Percentiles rank a stretch among this genome's conserved stretches.
Conservation (phyloP, 2,329 filamentous ascomycete species). For the Colletotrichum sp. region DNA sequence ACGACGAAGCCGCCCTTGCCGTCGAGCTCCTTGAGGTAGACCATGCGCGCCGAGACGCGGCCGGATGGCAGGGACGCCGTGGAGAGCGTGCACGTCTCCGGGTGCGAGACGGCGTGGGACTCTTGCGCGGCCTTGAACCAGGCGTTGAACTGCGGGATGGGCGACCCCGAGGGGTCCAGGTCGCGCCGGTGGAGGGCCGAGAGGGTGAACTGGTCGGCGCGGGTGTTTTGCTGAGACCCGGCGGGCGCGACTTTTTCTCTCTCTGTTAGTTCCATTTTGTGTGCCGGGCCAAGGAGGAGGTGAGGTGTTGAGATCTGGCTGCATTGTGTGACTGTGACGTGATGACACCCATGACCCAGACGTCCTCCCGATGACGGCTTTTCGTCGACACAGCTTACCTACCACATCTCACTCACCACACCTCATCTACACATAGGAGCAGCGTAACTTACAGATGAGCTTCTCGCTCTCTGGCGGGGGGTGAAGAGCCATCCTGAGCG, state of each 20-base stretch:
- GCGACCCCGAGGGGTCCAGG: constrained; percentile 61
- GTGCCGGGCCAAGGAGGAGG: neutral
- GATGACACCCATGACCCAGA: neutral
- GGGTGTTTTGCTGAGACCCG: constrained; percentile 58
- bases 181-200: constrained; percentile 65
- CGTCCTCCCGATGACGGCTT: neutral
- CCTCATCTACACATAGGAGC: neutral
- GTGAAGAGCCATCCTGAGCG: constrained; percentile 50
- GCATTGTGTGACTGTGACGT: neutral
- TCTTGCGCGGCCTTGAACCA: constrained; percentile 83
- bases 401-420: neutral
- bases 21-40: constrained; percentile 97
- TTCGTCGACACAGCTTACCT: neutral
- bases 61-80: constrained; percentile 86
- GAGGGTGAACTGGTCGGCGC: constrained; percentile 77
- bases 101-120: constrained; percentile 63
- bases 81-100: constrained; percentile 87
- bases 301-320: neutral
- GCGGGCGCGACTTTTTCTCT: constrained; percentile 65
- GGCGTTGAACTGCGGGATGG: constrained; percentile 82
- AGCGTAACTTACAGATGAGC: constrained; percentile 51
- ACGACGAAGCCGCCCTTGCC: constrained; percentile 78
- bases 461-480: constrained; percentile 44
- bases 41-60: constrained; percentile 81
- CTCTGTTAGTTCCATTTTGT: constrained; percentile 2